Base-by-base conservation (phyloP, 805 yeast species). In the Cyberlindnera bimundalis region DNA sequence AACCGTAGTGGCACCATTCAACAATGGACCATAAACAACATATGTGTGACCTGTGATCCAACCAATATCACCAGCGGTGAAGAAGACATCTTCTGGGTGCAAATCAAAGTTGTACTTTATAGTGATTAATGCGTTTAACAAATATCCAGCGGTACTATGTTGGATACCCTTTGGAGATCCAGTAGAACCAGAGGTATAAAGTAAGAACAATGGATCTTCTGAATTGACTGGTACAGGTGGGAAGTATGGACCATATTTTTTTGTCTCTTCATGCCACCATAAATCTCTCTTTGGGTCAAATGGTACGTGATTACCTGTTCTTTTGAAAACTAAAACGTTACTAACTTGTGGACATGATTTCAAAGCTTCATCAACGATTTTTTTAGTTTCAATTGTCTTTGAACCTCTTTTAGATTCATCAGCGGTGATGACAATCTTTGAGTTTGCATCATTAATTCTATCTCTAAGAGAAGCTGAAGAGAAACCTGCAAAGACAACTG, bases 41-140 rank as follows among this genome's bases (percentile, higher is more conserved):
- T 91, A 93, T 9, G 97, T 85, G 66, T 93, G 99, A 53, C 98
- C 98, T 14, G 99, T 93, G 62, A 93, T 93, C 98, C 99, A 93
- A 61, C 99, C 98, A 42, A 93, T 88, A 63, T 93, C 98, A 60
- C 98, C 98, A 29, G 98, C 98, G 30, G 98, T 91, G 72, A 93
- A 91, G 47, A 91, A 67, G 32, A 84, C 74, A 65, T 93, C 98
- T 47, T 83, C 84, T 45, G 80, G 80, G 60, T 88, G 96, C 35
- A 93, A 80, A 64, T 95, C 98, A 64, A 93, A 91, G 34, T 89
- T 89, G 67, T 90, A 91, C 68, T 82, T 85, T 35, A 96, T 85
- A 39, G 97, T 86, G 62, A 90, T 70, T 41, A 88, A 79, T 20
- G 98, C 96, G 47, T 96, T 96, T 52, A 93, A 71, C 52, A 93